phyloP scores from a whole-genome alignment of 345 rosid genomes.

The Boechera divaricarpa region DNA sequence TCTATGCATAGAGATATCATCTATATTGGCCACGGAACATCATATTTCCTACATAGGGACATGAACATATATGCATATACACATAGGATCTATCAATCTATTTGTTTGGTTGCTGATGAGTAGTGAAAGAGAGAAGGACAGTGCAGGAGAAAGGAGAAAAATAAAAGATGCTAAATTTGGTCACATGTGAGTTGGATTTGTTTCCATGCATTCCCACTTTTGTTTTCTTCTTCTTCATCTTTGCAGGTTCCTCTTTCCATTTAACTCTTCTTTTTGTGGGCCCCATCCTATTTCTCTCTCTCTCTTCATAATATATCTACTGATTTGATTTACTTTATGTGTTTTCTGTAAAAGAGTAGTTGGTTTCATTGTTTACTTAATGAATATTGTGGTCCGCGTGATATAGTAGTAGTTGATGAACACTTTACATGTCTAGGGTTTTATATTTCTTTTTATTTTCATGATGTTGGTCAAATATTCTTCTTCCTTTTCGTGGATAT shows the following conservation, averaged over 20 bases:
- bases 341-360: constrained; percentile 28
- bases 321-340: constrained; percentile 20
- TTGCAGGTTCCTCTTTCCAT: constrained; percentile 48
- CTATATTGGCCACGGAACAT: constrained; percentile 43
- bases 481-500: not conserved
- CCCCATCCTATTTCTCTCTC: constrained; percentile 1
- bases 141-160: constrained; percentile 41
- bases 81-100: constrained; percentile 48
- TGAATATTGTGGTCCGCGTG: constrained; percentile 35
- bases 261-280: constrained; percentile 46
- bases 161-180: constrained; percentile 49
- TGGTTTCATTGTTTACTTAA: constrained; percentile 37
- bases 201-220: constrained; percentile 49
- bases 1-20: constrained; percentile 34
- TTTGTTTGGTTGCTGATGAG: constrained; percentile 46
- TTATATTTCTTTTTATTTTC: not conserved
- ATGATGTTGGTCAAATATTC: not conserved
- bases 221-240: constrained; percentile 47
- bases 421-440: constrained; percentile 38
- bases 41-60: constrained; percentile 42
- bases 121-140: constrained; percentile 42
- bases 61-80: constrained; percentile 39
- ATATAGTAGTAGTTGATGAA: constrained; percentile 41
- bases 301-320: not conserved
- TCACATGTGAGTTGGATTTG: constrained; percentile 53